Evolutionary conservation across 345 rosid species (phyloP), one percentile per base, ranked within the genome.

Genomic region (Populus ilicifolia): DNA sequence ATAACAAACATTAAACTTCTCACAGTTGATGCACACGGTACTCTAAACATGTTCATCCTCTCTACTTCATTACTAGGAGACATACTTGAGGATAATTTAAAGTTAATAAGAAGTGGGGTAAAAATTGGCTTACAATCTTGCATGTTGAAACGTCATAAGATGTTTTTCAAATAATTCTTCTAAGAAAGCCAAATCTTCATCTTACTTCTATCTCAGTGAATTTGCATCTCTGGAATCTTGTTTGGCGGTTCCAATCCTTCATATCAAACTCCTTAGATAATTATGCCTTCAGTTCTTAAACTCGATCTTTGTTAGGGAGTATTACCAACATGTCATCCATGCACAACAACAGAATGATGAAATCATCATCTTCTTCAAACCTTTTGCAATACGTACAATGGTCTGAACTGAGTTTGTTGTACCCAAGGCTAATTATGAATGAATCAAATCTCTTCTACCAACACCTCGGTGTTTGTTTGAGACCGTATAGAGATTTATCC

Each of bases 361-460:
- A 46, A 25, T 27, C 36, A 23, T 44, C 10, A 23, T 44, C 2
- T 43, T 25, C 23, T 25, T 33, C 12, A 70, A 70, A 70, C 38
- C 48, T 72, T n/a, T 54, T 72, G 50, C 2, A 54, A 35, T 72
- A 72, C 14, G 41, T 43, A 5, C 23, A 71, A 48, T 36, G 65
- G 30, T 72, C 4, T 72, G 4, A 10, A 72, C 54, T 20, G 0
- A 54, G 30, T 50, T 4, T 54, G 1, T 72, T 72, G 30, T 72
- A 72, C 54, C 46, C 46, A 72, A 23, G 50, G 6, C 36, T 72
- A 30, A 72, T 72, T 16, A 44, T 70, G 38, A 44, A 44, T 23
- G 21, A 70, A 70, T 70, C n/a, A 70, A 70, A 70, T 70, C 61
- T 70, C 61, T 69, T 69, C 2, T 46, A 70, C 25, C 59, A 70